These are phyloP conservation scores for Leishmania tropica DNA, from an alignment of 208 protist species.

Conservation along the genomic window DNA sequence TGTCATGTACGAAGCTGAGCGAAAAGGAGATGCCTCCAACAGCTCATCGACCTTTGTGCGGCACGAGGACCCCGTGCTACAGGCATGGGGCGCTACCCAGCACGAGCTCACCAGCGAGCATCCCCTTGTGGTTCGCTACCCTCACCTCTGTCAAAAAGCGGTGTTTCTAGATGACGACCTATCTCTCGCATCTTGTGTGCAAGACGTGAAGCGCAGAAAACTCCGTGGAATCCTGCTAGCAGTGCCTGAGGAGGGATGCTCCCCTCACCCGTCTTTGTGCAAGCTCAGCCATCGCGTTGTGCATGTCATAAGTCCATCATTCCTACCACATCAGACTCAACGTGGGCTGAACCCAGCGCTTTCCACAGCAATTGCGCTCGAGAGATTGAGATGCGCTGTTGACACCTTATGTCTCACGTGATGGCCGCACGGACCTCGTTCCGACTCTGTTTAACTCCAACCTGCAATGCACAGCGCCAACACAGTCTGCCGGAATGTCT, in stretches of 20 bases:
- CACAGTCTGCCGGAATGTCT: neutral
- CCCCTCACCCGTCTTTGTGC: slow-evolving; percentile 46
- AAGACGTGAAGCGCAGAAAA: slow-evolving; percentile 18
- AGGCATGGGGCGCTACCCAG: slow-evolving; percentile 32
- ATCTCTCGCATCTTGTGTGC: slow-evolving; percentile 32
- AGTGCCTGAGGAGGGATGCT: slow-evolving; percentile 67
- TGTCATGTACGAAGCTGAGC: slow-evolving; percentile 26
- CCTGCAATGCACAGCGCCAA: neutral
- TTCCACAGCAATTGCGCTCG: slow-evolving; percentile 62
- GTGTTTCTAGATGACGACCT: slow-evolving; percentile 64
- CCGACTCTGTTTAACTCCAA: neutral
- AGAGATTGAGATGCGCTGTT: slow-evolving; percentile 50
- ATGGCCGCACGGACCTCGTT: neutral
- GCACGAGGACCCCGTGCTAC: slow-evolving; percentile 35
- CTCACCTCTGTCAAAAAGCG: slow-evolving; percentile 29
- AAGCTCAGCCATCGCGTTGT: slow-evolving; percentile 34
- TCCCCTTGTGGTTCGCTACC: slow-evolving; percentile 36
- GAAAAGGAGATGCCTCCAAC: neutral
- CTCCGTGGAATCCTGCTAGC: slow-evolving; percentile 66
- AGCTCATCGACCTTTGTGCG: slow-evolving; percentile 44
- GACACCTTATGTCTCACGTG: neutral
- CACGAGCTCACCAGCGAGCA: slow-evolving; percentile 43
- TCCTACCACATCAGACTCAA: slow-evolving; percentile 42
- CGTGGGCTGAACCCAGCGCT: slow-evolving; percentile 72
- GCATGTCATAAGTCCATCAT: slow-evolving; percentile 44